Evolutionary conservation across 169 alveolate species (phyloP), one percentile per base, ranked within the genome.

Genomic region (Babesia sp.): DNA sequence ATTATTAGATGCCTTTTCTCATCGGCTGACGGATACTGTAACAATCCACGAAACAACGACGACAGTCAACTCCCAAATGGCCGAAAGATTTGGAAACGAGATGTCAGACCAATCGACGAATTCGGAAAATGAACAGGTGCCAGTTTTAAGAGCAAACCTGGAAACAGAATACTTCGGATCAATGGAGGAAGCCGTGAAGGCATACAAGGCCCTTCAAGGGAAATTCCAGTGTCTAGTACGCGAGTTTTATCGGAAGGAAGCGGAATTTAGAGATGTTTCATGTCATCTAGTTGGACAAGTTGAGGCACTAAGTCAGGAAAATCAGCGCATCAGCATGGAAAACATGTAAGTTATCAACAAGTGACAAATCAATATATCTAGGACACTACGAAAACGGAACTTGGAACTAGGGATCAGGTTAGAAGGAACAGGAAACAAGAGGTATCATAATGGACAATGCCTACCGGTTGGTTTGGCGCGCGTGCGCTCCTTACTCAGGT

Each of bases 151-250:
- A 2, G 46, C 41, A 26, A 50, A 64, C 26, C 48, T 64, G 33
- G 67, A 70, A 41, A 50, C 57, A n/a, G 45, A 50, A 12, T 29
- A 48, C 33, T 42, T 42, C 24, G 71, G 33, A 1, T 59, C 66
- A 2, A 39, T 41, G 1, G 75, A 41, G 12, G 83, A 79, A 24
- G 51, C 71, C 11, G 29, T 37, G 37, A 81, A 71, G 41, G 61
- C 54, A 0, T 81, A 69, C 68, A 71, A 48, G 22, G 63, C 72
- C 1, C 66, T 81, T 26, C 81, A 61, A n/a, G 61, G 55, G 9
- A 81, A 81, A 70, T 81, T 46, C 67, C 89, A 81, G 74, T 34
- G 51, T 16, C 58, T 81, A 37, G 71, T 51, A 6, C 20, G 33
- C 20, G 85, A 81, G 29, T 81, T 61, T 55, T 54, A 81, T 54